Base-by-base conservation (phyloP, 2,329 filamentous ascomycete species). In the Calonectria henricotiae region DNA sequence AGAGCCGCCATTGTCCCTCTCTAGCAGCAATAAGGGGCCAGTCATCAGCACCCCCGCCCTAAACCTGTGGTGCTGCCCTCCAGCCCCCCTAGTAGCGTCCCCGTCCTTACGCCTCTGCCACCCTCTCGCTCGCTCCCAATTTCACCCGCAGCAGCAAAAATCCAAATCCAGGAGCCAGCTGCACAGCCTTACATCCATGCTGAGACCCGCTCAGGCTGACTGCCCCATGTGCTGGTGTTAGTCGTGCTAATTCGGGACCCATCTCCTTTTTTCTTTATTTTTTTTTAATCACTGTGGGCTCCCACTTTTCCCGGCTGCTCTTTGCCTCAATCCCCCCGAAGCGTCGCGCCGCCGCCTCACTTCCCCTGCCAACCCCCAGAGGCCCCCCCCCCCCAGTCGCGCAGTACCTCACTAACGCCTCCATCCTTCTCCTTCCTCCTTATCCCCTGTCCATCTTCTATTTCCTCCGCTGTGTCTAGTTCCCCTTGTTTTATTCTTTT, bases 361-460 rank as follows among this genome's bases (percentile, higher is more conserved):
- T 39, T 49, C 61, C 65, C 46, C 60, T 55, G 43, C 61, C 47
- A 44, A 20, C 69, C 43, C 55, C 37, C 39, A 43, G 17, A 37
- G 35, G 43, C n/a, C n/a, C 46, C 51, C 51, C 51, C 27, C 17
- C 46, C 51, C 51, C 51, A 58, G 51, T 58, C 51, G 11, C 51
- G 11, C 51, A 39, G 51, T 39, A 39, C 51, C 51, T 44, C 65
- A 44, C 44, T 61, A 70, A 70, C 61, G 47, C 47, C 51, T 61
- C 55, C 74, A 76, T 75, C 73, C 71, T 71, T 71, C 65, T 75
- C 73, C 68, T 66, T 71, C 67, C 69, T 68, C 62, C 51, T 63
- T 65, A 55, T 70, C 62, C 62, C 73, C 65, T 73, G 65, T 64
- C 64, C 69, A 61, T 62, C 55, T 55, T 66, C 54, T 68, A 61